Base-by-base conservation (phyloP, 2,329 filamentous ascomycete genomes). In the Colletotrichum sp. region DNA sequence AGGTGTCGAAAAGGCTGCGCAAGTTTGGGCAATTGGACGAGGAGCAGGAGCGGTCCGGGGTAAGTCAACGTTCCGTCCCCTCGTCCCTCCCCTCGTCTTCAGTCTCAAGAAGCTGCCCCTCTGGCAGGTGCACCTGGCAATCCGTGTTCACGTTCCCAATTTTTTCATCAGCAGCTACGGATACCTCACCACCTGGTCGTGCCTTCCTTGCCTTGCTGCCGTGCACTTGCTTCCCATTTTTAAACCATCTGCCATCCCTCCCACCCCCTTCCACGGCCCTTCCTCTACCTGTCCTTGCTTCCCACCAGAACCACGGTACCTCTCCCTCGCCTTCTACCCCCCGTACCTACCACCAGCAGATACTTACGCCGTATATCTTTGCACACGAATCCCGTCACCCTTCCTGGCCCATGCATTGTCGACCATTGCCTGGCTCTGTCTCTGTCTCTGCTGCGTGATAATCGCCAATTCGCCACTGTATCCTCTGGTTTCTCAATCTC, bases 11-110 rank as follows among this genome's bases (percentile, higher is more conserved):
- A 48, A 78, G 80, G 28, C 78, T 81, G 22, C 78, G 78, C 48
- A 83, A 83, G 70, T 82, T 85, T 12, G 86, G 85, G 81, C 81
- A 81, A 65, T 62, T 87, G n/a, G 84, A 86, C 65, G 79, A 80
- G 1, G 85, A 87, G 76, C 81, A 78, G 13, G 79, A 81, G 75
- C 67, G 78, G 2, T 62, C 74, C 27, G 78, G 77, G 28, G 80
- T 82, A 79, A 78, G 80, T 28, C 28, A 28, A 28, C 8, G 6
- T 28, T 28, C 6, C 36, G 22, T 66, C 39, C 39, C 28, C 58
- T 61, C 18, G 28, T n/a, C 56, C 25, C 34, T 55, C n/a, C 7
- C 18, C 28, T 55, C 27, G 22, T 27, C 28, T 39, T 32, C 32
- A 43, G 22, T 36, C 16, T 32, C 66, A n/a, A 72, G 70, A 36